Evolutionary conservation across 805 yeast species (phyloP), one percentile per base, ranked within the genome.

Genomic region (Saccharomyces kudriavzevii): DNA sequence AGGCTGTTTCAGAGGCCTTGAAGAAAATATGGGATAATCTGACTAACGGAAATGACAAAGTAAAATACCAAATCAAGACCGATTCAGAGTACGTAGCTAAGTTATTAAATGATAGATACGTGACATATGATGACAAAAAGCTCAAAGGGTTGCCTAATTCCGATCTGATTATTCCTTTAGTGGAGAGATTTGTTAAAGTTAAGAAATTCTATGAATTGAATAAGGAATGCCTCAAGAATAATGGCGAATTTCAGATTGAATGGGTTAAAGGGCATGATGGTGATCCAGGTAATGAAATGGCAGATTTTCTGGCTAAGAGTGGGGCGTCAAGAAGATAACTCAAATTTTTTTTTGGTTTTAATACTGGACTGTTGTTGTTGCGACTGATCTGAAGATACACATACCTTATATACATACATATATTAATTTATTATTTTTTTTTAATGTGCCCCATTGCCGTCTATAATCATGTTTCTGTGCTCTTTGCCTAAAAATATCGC

Each of bases 191-290:
- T 46, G 58, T 64, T 0, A 58, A 60, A 5, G 73, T 85, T 17
- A 72, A 75, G 31, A 54, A 60, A 0, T 67, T 68, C 47, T 78
- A 78, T 53, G 49, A 56, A 13, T n/a, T 56, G 0, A 65, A 65
- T 50, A 40, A 58, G 4, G 57, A 48, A 4, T 45, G 66, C 26
- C 59, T 69, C 53, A 53, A 53, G 30, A 74, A 64, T 6, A 70
- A 72, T 59, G 73, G 72, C 1, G 52, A 67, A 0, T 70, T 88
- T 26, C 64, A 69, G 4, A 64, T 89, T 27, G 67, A 64, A 4
- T 82, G 92, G 73, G 92, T 89, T 4, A 74, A 71, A 54, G 96
- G 92, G 0, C 97, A 91, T 66, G 68, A 74, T 17, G 91, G 88
- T 0, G 69, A 72, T 40, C 66, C 62, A 11, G 97, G 96, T 0